phyloP scores from a whole-genome alignment of 495 filamentous ascomycete genomes.

The Podospora sp. region DNA sequence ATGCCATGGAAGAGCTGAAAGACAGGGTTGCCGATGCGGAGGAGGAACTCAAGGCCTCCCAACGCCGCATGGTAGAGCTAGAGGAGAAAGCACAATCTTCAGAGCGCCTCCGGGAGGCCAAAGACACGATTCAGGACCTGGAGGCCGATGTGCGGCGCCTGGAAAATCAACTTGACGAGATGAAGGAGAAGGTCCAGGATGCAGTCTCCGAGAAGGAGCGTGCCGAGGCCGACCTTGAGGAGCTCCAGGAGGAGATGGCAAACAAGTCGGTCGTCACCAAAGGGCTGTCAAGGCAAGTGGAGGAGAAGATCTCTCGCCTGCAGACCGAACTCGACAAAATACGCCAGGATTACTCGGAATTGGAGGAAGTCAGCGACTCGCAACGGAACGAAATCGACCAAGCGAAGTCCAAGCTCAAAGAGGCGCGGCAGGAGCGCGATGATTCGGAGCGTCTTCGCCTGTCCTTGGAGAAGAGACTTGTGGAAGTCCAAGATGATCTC shows the following conservation, averaged over 20 bases:
- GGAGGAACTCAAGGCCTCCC: conserved; percentile 56
- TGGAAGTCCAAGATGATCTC: conserved; percentile 60
- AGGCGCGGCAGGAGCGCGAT: conserved; percentile 47
- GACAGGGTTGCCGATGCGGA: conserved; percentile 57
- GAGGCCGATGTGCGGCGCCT: conserved; percentile 48
- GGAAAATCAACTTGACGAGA: conserved; percentile 50
- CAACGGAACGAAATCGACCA: conserved; percentile 53
- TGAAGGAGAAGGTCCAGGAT: conserved; percentile 60
- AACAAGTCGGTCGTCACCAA: conserved; percentile 79
- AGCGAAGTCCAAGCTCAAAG: conserved; percentile 40
- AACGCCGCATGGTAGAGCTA: conserved; percentile 61
- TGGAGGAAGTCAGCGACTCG: conserved; percentile 45
- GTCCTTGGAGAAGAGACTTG: conserved; percentile 48
- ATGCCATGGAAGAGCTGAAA: conserved; percentile 43
- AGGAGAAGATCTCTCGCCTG: conserved; percentile 67
- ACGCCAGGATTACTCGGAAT: conserved; percentile 57
- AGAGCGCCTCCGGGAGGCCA: conserved; percentile 58
- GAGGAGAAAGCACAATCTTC: conserved; percentile 60
- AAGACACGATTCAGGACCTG: conserved; percentile 52
- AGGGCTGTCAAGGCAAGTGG: conserved; percentile 73
- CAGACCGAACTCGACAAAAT: conserved; percentile 65
- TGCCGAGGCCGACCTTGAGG: conserved; percentile 60
- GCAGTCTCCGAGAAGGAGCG: conserved; percentile 64
- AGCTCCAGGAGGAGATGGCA: conserved; percentile 75
- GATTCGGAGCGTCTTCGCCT: conserved; percentile 43